Evolutionary conservation across 2,329 filamentous ascomycete genomes (phyloP).

Genomic region (Magnaporthales sp.): DNA sequence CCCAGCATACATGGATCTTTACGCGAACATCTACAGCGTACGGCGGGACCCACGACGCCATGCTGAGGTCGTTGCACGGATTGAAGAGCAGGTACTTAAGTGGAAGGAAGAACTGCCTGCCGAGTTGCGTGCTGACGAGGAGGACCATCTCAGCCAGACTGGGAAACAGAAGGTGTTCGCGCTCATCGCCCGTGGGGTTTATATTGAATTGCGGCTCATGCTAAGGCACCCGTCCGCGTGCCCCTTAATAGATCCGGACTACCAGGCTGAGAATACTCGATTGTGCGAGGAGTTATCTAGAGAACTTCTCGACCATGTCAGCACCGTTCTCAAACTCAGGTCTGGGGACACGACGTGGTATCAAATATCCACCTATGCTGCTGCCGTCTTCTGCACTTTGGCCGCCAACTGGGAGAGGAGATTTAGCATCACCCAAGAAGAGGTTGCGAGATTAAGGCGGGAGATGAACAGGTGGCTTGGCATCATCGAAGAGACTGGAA

Average conservation of each 20-base stretch:
- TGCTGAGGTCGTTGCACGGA: slow-evolving; percentile 48
- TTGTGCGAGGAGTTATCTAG: slow-evolving; percentile 59
- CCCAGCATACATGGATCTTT: slow-evolving; percentile 64
- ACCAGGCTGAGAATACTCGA: slow-evolving; percentile 53
- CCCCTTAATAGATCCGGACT: slow-evolving; percentile 40
- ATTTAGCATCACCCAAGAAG: slow-evolving; percentile 45
- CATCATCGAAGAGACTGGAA: slow-evolving; percentile 58
- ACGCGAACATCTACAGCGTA: slow-evolving; percentile 66
- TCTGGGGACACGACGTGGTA: slow-evolving; percentile 74
- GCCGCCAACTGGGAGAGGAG: slow-evolving; percentile 62
- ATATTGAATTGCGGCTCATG: slow-evolving; percentile 49
- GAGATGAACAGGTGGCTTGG: slow-evolving; percentile 65
- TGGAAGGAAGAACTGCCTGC: slow-evolving; percentile 59
- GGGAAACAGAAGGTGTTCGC: slow-evolving; percentile 35
- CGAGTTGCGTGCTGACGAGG: slow-evolving; percentile 37
- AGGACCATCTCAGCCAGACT: slow-evolving; percentile 12
- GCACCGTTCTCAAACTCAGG: slow-evolving; percentile 52
- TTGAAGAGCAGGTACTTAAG: slow-evolving; percentile 55
- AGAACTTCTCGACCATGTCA: slow-evolving; percentile 53
- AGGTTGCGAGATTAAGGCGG: slow-evolving; percentile 49
- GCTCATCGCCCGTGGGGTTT: slow-evolving; percentile 44
- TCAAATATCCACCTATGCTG: slow-evolving; percentile 61
- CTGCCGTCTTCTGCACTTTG: slow-evolving; percentile 64
- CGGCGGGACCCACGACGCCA: slow-evolving; percentile 56
- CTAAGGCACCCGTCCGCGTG: slow-evolving; percentile 54